Percentiles rank a stretch among this genome's conserved stretches.
Conservation (phyloP, 2,329 filamentous ascomycete species). For the Hymenoscyphus repandus region DNA sequence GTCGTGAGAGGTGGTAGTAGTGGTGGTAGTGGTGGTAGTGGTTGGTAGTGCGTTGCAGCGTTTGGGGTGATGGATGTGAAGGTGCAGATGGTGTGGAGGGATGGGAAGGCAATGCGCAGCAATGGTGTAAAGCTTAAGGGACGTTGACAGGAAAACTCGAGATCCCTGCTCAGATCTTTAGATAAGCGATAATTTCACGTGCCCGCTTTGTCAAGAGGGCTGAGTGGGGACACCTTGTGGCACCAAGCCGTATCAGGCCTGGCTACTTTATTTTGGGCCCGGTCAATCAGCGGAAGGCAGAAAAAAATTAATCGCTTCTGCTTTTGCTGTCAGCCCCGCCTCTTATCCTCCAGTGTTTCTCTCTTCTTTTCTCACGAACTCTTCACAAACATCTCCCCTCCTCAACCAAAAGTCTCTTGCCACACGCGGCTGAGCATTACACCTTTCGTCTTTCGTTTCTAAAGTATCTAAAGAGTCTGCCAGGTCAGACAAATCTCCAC, state of each 20-base stretch:
- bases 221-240: too few species aligned
- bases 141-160: conserved; percentile 16
- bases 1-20: neutral
- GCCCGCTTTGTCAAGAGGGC: too few species aligned
- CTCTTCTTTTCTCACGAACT: conserved; percentile 4
- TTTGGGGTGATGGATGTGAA: neutral
- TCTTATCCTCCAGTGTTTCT: conserved; percentile 5
- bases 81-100: neutral
- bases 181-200: too few species aligned
- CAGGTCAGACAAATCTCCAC: conserved; percentile 24
- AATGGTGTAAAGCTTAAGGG: conserved; percentile 14
- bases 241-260: too few species aligned
- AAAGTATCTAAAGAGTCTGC: conserved; percentile 13
- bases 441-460: conserved; percentile 12
- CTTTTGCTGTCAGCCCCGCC: neutral
- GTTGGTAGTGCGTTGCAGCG: neutral
- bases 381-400: conserved; percentile 10
- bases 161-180: too few species aligned
- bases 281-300: too few species aligned
- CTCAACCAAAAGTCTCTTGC: conserved; percentile 22
- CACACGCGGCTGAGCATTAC: conserved; percentile 30
- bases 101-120: conserved; percentile 11
- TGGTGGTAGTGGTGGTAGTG: neutral
- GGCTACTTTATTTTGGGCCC: too few species aligned
- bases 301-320: too few species aligned